Evolutionary conservation across 2,329 filamentous ascomycete species (phyloP).

Genomic region (Neospermospora avenae): DNA sequence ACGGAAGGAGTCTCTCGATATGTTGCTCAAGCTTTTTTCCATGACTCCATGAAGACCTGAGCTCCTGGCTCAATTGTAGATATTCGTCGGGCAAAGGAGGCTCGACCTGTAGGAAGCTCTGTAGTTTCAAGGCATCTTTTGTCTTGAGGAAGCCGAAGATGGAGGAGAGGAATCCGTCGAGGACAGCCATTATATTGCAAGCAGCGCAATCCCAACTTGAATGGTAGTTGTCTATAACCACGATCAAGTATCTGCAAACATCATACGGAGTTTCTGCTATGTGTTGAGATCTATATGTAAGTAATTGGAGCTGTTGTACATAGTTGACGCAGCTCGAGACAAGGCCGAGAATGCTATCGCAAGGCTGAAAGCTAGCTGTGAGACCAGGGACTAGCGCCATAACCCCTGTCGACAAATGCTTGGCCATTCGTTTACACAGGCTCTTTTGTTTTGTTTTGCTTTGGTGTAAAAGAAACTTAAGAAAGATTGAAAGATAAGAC

Average conservation of each 20-base stretch:
- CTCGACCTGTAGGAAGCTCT: constrained; percentile 71
- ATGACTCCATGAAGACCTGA: constrained; percentile 54
- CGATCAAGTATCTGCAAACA: background rate
- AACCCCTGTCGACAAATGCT: background rate
- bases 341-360: background rate
- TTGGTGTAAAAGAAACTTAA: no score
- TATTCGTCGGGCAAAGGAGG: constrained; percentile 67
- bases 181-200: constrained; percentile 51
- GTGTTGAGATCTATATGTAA: background rate
- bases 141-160: constrained; percentile 59
- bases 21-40: constrained; percentile 56
- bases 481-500: no score
- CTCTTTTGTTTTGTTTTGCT: background rate
- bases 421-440: background rate
- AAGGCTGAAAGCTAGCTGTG: background rate
- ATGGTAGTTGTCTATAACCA: background rate
- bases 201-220: background rate
- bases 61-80: constrained; percentile 62
- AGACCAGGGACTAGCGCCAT: background rate
- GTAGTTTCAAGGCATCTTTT: constrained; percentile 63
- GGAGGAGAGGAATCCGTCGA: constrained; percentile 65
- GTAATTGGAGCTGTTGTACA: background rate
- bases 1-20: constrained; percentile 61
- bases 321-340: background rate
- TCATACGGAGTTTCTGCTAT: background rate